phyloP scores from a whole-genome alignment of 2,329 filamentous ascomycete genomes.

The Dactylellina leptospora region DNA sequence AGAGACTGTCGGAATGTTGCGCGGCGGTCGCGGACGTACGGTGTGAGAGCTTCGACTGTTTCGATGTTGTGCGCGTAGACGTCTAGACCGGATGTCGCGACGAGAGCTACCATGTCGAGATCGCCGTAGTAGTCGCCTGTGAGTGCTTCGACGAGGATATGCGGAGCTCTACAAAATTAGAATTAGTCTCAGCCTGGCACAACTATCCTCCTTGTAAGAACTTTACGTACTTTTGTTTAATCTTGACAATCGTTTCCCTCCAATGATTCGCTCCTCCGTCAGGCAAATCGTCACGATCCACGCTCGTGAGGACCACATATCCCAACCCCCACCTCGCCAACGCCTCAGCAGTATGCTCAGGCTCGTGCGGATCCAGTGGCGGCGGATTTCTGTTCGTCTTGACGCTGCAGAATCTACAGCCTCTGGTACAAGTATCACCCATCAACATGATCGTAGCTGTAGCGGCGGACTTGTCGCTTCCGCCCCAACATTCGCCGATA shows the following conservation, averaged over 20 bases:
- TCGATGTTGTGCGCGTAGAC: conserved; percentile 98
- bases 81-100: conserved; percentile 87
- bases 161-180: conserved; percentile 67
- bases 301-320: conserved; percentile 92
- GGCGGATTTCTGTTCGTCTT: conserved; percentile 82
- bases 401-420: conserved; percentile 95
- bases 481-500: conserved; percentile 98
- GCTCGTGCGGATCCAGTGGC: conserved; percentile 92
- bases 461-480: conserved; percentile 83
- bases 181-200: conserved; percentile 58
- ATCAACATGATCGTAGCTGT: conserved; percentile 99
- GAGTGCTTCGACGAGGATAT: conserved; percentile 80
- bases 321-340: conserved; percentile 91
- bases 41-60: conserved; percentile 89
- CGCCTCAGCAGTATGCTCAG: conserved; percentile 94
- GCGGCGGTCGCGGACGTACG: conserved; percentile 85
- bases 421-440: conserved; percentile 96
- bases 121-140: conserved; percentile 90
- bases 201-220: conserved; percentile 56
- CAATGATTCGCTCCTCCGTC: conserved; percentile 92
- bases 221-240: conserved; percentile 74
- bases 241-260: conserved; percentile 90
- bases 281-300: conserved; percentile 89
- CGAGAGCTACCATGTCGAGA: conserved; percentile 82
- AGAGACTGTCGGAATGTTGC: conserved; percentile 90